These are phyloP conservation scores for Leishmania tropica DNA, from an alignment of 208 protist genomes.

Conservation along the genomic window DNA sequence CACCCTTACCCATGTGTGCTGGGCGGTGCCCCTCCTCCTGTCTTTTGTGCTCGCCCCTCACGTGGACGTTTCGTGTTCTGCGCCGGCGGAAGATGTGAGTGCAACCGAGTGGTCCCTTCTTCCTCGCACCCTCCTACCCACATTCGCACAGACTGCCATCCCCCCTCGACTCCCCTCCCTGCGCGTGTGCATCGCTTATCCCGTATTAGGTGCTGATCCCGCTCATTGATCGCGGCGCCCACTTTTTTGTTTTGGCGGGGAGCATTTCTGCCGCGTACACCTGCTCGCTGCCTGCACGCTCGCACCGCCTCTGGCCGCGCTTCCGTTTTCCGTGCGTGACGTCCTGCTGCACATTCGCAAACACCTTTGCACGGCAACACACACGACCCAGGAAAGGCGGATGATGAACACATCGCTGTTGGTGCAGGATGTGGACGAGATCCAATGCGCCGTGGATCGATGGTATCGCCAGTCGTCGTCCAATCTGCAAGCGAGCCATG, in stretches of 20 bases:
- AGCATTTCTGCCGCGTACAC: not conserved
- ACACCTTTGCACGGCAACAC: not conserved
- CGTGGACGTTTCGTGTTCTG: not conserved
- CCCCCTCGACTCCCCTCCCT: not conserved
- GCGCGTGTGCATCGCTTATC: not conserved
- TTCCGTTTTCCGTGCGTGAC: not conserved
- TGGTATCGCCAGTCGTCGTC: constrained; percentile 63
- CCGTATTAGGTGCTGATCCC: not conserved
- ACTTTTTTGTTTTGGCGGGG: not conserved
- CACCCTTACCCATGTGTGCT: not conserved
- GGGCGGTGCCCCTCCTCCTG: not conserved
- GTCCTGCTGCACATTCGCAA: not conserved
- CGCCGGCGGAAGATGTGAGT: not conserved
- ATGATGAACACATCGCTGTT: constrained; percentile 43
- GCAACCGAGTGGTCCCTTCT: not conserved
- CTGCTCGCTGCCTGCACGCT: not conserved
- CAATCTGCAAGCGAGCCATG: constrained; percentile 43
- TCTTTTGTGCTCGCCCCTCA: not conserved
- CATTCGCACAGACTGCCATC: not conserved
- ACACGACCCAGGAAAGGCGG: not conserved
- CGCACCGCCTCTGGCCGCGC: not conserved
- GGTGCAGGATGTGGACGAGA: constrained; percentile 71
- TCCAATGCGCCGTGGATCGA: constrained; percentile 55
- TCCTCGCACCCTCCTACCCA: not conserved
- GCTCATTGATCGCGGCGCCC: not conserved